A percentile compares a stretch with the other conserved stretches of the same genome.
phyloP scores from a whole-genome alignment of 176 grass and related monocot species.

The Triticum monococcum region DNA sequence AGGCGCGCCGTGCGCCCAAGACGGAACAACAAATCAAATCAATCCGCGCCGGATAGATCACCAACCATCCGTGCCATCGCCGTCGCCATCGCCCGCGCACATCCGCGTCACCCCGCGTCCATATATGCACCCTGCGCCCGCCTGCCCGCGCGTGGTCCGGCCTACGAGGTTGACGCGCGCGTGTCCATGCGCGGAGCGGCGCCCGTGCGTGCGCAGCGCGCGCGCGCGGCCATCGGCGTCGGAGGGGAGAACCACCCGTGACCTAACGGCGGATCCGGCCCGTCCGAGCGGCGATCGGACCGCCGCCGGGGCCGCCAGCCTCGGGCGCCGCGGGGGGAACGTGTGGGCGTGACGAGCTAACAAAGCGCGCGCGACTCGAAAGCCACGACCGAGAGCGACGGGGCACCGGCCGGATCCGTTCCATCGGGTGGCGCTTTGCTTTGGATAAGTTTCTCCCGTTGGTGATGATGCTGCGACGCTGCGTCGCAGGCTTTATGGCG shows the following conservation, averaged over 20 bases:
- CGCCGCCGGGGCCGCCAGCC: background rate
- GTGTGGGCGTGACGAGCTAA: constrained; percentile 36
- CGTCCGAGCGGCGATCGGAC: background rate
- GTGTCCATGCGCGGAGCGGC: background rate
- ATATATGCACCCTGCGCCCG: background rate
- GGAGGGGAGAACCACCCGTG: constrained; percentile 28
- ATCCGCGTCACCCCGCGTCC: background rate
- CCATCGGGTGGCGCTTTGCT: background rate
- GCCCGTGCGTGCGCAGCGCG: background rate
- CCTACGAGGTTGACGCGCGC: background rate
- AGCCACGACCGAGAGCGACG: constrained; percentile 36
- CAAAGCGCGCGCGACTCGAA: constrained; percentile 13
- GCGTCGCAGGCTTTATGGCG: constrained; percentile 5
- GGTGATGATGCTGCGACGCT: background rate
- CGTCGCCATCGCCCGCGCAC: background rate
- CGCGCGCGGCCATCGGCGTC: constrained; percentile 23
- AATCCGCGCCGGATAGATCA: background rate
- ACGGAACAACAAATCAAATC: background rate
- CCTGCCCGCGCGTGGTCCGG: background rate
- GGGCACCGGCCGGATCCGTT: constrained; percentile 5
- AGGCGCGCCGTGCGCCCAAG: background rate
- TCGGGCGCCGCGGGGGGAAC: background rate
- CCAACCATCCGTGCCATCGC: background rate
- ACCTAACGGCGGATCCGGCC: constrained; percentile 33
- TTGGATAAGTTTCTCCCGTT: background rate